phyloP scores from a whole-genome alignment of 1,284 basidiomycete species.

The Moesziomyces parantarcticus region DNA sequence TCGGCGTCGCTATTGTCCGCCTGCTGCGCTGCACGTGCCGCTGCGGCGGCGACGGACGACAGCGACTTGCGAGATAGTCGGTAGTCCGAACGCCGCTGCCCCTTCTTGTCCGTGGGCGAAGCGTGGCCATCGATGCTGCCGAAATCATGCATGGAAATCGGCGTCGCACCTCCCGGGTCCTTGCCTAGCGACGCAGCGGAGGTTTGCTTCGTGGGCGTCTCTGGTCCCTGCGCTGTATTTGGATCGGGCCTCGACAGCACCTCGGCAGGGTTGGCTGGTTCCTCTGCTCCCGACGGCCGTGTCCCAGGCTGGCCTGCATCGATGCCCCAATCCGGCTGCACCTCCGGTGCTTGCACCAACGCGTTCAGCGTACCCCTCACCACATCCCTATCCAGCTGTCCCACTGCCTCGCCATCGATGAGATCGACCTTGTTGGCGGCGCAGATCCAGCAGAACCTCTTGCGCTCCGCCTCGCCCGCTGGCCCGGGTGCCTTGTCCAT shows the following conservation, averaged over 20 bases:
- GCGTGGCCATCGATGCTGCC: not conserved
- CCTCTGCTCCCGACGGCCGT: slow-evolving; percentile 14
- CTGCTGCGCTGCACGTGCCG: slow-evolving; percentile 1
- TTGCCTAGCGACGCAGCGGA: not conserved
- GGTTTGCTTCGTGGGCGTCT: not conserved
- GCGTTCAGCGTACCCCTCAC: slow-evolving; percentile 26
- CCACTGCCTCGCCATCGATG: not conserved
- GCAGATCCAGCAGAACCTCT: slow-evolving; percentile 58
- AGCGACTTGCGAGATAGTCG: slow-evolving; percentile 26
- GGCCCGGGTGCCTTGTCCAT: slow-evolving; percentile 49
- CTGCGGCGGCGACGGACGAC: slow-evolving; percentile 17
- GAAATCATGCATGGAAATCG: slow-evolving; percentile 1
- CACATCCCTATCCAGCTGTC: slow-evolving; percentile 4
- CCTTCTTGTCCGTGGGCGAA: slow-evolving; percentile 1
- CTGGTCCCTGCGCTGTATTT: slow-evolving; percentile 1
- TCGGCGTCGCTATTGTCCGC: slow-evolving; percentile 7
- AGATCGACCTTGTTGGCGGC: slow-evolving; percentile 57
- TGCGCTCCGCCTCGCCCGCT: slow-evolving; percentile 26
- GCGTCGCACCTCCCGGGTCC: not conserved
- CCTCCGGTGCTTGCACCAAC: slow-evolving; percentile 11
- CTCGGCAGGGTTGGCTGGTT: slow-evolving; percentile 33
- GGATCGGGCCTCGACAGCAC: slow-evolving; percentile 43
- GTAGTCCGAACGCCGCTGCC: slow-evolving; percentile 3
- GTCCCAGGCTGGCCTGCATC: slow-evolving; percentile 10
- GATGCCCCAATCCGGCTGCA: slow-evolving; percentile 31